phyloP scores from a whole-genome alignment of 495 filamentous ascomycete species.

The Penicillium robsamsonii region DNA sequence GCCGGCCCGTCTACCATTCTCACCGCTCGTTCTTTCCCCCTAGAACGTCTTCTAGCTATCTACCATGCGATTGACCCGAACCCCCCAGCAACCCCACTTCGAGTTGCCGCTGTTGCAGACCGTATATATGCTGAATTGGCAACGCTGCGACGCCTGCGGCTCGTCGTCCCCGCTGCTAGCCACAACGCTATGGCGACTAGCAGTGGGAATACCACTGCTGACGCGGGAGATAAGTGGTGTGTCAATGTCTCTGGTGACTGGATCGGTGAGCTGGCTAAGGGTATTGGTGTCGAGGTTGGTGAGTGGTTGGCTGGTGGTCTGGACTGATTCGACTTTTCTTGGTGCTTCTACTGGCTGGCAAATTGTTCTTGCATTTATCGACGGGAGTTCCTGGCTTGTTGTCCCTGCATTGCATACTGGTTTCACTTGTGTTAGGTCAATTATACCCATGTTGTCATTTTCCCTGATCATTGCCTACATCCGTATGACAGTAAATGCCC shows the following conservation, averaged over 20 bases:
- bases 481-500: background rate
- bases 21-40: constrained; percentile 72
- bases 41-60: constrained; percentile 86
- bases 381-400: constrained; percentile 8
- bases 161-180: constrained; percentile 62
- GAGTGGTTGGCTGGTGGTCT: constrained; percentile 49
- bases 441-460: constrained; percentile 21
- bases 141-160: constrained; percentile 72
- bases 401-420: constrained; percentile 10
- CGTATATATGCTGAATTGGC: constrained; percentile 71
- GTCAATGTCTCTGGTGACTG: constrained; percentile 50
- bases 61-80: constrained; percentile 76
- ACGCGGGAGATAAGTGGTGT: constrained; percentile 47
- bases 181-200: constrained; percentile 36
- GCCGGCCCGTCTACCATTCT: constrained; percentile 70
- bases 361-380: constrained; percentile 4
- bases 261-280: constrained; percentile 49
- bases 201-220: constrained; percentile 41
- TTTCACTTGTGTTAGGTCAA: constrained; percentile 8
- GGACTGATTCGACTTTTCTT: constrained; percentile 26
- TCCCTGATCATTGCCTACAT: background rate
- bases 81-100: constrained; percentile 52
- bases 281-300: constrained; percentile 47
- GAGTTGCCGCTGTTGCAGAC: constrained; percentile 48
- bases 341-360: background rate